These are phyloP conservation scores for Begonia loranthoides DNA, from an alignment of 306 rosid species.

Conservation along the genomic window DNA sequence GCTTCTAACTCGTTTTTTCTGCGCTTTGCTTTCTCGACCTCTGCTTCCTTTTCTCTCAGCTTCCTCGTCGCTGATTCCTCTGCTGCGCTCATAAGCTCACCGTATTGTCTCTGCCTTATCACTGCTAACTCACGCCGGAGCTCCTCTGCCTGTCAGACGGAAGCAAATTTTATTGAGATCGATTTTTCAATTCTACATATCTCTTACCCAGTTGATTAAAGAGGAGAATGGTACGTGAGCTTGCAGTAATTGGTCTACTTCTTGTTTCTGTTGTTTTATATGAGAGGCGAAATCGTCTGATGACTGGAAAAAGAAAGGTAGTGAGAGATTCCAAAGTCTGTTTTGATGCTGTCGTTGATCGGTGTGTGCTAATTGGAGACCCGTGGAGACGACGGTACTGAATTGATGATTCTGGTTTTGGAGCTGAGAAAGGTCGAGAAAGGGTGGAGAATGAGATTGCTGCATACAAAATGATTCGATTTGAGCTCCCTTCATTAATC, in stretches of 20 bases:
- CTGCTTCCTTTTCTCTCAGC: slow-evolving; percentile 54
- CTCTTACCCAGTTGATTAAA: background rate
- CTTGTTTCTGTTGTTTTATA: slow-evolving; percentile 61
- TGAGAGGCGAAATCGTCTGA: slow-evolving; percentile 46
- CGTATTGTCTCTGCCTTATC: slow-evolving; percentile 52
- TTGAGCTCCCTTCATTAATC: slow-evolving; percentile 10
- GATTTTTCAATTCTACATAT: background rate
- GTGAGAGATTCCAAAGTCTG: slow-evolving; percentile 15
- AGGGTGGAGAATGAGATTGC: slow-evolving; percentile 41
- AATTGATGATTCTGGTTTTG: slow-evolving; percentile 25
- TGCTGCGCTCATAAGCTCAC: slow-evolving; percentile 38
- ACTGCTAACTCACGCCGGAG: slow-evolving; percentile 52
- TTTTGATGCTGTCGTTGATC: slow-evolving; percentile 30
- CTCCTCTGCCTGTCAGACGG: slow-evolving; percentile 42
- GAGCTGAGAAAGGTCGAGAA: slow-evolving; percentile 71
- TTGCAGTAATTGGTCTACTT: slow-evolving; percentile 62
- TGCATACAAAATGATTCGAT: slow-evolving; percentile 32
- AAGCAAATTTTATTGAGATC: background rate
- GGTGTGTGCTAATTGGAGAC: slow-evolving; percentile 57
- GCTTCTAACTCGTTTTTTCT: slow-evolving; percentile 65
- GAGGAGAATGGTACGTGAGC: slow-evolving; percentile 39
- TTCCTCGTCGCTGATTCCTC: slow-evolving; percentile 45
- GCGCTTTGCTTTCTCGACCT: slow-evolving; percentile 54
- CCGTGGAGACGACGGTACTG: slow-evolving; percentile 71
- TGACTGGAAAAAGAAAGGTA: slow-evolving; percentile 31